A percentile compares a stretch with the other conserved stretches of the same genome.
Conservation (phyloP, 1,139 yeast species). For the Maudiozyma humilis region DNA sequence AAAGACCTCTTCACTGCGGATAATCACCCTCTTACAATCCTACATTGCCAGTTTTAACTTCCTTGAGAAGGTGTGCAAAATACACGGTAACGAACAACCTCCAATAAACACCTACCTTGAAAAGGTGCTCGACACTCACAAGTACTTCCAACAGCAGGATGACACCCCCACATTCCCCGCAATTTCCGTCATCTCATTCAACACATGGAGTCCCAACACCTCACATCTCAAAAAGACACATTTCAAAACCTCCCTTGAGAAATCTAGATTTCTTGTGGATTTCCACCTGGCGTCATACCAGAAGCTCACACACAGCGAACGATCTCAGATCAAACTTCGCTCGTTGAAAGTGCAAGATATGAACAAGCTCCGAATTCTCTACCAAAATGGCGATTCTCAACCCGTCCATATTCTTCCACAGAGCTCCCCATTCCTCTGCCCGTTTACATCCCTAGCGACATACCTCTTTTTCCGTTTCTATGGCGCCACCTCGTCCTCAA, state of each 20-base stretch:
- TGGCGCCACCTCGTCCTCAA: constrained; percentile 20
- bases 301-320: constrained; percentile 19
- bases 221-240: constrained; percentile 19
- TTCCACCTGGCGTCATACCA: constrained; percentile 24
- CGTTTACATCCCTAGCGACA: constrained; percentile 26
- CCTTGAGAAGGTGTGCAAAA: constrained; percentile 17
- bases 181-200: constrained; percentile 16
- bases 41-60: constrained; percentile 19
- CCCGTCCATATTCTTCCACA: constrained; percentile 18
- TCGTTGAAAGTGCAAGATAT: constrained; percentile 12
- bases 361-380: neutral
- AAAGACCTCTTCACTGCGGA: neutral
- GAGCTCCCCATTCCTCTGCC: constrained; percentile 25
- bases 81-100: constrained; percentile 8
- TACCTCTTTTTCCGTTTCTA: constrained; percentile 27
- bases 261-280: constrained; percentile 25
- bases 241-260: constrained; percentile 27
- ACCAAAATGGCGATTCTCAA: neutral
- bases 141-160: constrained; percentile 4
- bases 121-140: constrained; percentile 7
- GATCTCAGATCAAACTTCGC: constrained; percentile 20
- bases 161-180: constrained; percentile 1
- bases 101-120: constrained; percentile 10
- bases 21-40: constrained; percentile 2
- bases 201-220: constrained; percentile 28